These are phyloP conservation scores for Manihot esculenta DNA, from an alignment of 441 rosid species.

Conservation along the genomic window DNA sequence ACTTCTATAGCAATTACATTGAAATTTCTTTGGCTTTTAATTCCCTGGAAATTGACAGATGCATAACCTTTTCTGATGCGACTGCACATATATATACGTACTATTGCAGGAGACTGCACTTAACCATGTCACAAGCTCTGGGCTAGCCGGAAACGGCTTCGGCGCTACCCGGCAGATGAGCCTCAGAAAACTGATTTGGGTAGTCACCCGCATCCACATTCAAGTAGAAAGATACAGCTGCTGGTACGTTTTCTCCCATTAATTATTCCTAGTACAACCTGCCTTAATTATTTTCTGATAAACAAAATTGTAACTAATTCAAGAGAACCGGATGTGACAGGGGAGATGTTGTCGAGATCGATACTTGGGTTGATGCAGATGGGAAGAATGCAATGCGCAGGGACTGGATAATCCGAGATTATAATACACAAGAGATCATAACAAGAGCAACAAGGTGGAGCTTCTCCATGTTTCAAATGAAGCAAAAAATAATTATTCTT, in stretches of 20 bases:
- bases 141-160: conserved; percentile 51
- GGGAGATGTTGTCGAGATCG: conserved; percentile 64
- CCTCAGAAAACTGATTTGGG: conserved; percentile 53
- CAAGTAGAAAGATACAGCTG: conserved; percentile 51
- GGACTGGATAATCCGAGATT: conserved; percentile 57
- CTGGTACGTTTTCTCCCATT: conserved; percentile 33
- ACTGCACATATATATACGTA: background rate
- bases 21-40: too few species aligned
- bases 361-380: conserved; percentile 55
- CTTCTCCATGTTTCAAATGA: background rate
- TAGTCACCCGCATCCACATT: conserved; percentile 50
- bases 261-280: background rate
- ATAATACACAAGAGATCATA: conserved; percentile 44
- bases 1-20: too few species aligned
- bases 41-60: too few species aligned
- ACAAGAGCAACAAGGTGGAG: conserved; percentile 52
- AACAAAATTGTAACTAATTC: background rate
- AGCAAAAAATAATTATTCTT: background rate
- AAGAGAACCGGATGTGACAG: conserved; percentile 25
- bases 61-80: too few species aligned
- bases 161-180: conserved; percentile 59
- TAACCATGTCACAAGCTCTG: conserved; percentile 54
- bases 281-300: background rate
- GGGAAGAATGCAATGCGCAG: conserved; percentile 60
- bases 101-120: conserved; percentile 49